Evolutionary conservation across 2,329 filamentous ascomycete species (phyloP), one percentile per base, ranked within the genome.

Genomic region (Ophiostoma himal-ulmi): DNA sequence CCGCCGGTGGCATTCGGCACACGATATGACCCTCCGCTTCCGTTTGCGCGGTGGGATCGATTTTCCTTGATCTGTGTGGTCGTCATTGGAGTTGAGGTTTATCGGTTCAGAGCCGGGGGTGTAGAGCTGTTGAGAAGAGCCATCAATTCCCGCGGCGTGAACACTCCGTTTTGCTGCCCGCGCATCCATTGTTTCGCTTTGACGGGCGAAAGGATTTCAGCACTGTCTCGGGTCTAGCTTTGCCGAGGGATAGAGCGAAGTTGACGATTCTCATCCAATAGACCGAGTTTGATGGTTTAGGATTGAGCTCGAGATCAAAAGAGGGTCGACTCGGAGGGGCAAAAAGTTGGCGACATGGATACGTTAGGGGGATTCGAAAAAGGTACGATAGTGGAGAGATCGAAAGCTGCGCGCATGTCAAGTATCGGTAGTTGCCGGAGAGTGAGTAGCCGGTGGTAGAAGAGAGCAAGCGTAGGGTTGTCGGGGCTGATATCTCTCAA

Each of bases 1-100:
- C 72, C 87, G 82, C 72, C 87, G 81, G 77, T 89, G 87, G 74
- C 87, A 89, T 76, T 89, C 87, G 13, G 83, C 86, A 74, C 87
- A 89, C 8, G 86, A 88, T 71, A 89, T 86, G 64, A 89, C 85
- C 60, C 86, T 81, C 54, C 87, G 82, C 75, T 85, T 83, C 73
- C 87, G 81, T 78, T 89, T 89, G 70, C 84, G 82, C n/a, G 48
- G 67, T 26, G 48, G 60, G 36, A 11, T 22, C 69, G 30, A 22
- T 17, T 26, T 37, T 5, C 7, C 20, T 26, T 36, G 60, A 4
- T 39, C 34, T 57, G 22, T 26, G n/a, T 39, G 7, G 62, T 7
- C 17, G 60, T 37, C 34, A 44, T 17, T 48, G 60, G 54, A 26
- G 10, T 17, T 34, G 14, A 14, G 10, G 57, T 34, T 30, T 3